These are phyloP conservation scores for Leishmania amazonensis DNA, from an alignment of 208 protist genomes.

Conservation along the genomic window DNA sequence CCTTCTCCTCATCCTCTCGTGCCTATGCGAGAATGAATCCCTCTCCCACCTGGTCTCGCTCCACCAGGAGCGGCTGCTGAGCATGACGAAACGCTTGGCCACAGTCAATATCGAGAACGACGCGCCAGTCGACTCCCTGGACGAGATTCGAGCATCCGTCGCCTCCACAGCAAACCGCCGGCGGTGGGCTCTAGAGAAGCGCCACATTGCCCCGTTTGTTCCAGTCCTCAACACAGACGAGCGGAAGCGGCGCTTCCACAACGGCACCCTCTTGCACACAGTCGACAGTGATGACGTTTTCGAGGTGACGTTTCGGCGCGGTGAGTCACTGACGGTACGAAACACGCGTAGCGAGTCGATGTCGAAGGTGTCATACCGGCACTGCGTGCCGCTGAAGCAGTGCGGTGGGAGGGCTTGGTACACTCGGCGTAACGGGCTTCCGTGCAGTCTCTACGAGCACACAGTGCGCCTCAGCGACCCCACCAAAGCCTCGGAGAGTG, in stretches of 20 bases:
- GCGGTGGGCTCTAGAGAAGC: slow-evolving; percentile 29
- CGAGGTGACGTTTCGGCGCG: slow-evolving; percentile 29
- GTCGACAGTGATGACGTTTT: slow-evolving; percentile 22
- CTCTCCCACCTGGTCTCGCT: slow-evolving; percentile 64
- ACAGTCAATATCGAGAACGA: slow-evolving; percentile 81
- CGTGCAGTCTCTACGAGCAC: slow-evolving; percentile 82
- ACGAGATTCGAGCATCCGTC: slow-evolving; percentile 73
- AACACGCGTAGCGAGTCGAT: slow-evolving; percentile 24
- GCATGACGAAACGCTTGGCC: slow-evolving; percentile 67
- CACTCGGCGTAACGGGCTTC: slow-evolving; percentile 64
- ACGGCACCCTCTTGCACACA: slow-evolving; percentile 56
- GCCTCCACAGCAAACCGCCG: slow-evolving; percentile 51
- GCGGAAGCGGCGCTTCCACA: slow-evolving; percentile 50
- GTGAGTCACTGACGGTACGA: slow-evolving; percentile 31
- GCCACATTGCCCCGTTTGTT: slow-evolving; percentile 58
- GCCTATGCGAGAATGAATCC: slow-evolving; percentile 77
- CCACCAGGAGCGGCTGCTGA: slow-evolving; percentile 52
- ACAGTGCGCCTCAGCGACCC: slow-evolving; percentile 60
- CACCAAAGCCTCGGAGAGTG: slow-evolving; percentile 21
- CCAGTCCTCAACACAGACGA: slow-evolving; percentile 58
- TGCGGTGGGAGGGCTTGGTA: slow-evolving; percentile 67
- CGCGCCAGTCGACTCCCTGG: slow-evolving; percentile 66
- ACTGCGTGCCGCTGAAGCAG: slow-evolving; percentile 85
- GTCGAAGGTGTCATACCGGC: slow-evolving; percentile 32
- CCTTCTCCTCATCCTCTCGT: slow-evolving; percentile 82